Evolutionary conservation across 139 green algal species (phyloP).

Genomic region (Closterium sp.): DNA sequence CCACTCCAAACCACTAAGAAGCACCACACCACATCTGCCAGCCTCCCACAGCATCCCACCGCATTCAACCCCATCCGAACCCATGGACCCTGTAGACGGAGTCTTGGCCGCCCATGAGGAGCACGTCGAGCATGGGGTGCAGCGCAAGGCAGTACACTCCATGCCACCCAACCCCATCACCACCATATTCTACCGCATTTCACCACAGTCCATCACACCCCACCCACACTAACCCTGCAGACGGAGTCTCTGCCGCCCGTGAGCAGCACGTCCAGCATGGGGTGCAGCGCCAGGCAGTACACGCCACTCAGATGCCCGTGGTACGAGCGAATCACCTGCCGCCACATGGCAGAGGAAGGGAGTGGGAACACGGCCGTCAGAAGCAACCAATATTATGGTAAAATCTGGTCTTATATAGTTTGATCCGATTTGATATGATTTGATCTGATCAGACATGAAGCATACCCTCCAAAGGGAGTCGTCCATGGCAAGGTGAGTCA

Average conservation of each 20-base stretch:
- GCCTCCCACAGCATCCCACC: too few relatives aligned
- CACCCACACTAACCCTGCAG: conserved; percentile 60
- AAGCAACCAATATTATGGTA: too few relatives aligned
- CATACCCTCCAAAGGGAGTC: too few relatives aligned
- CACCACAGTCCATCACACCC: background rate
- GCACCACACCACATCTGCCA: background rate
- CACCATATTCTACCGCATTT: background rate
- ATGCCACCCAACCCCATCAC: conserved; percentile 67
- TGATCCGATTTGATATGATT: too few relatives aligned
- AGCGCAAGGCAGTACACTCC: conserved; percentile 90
- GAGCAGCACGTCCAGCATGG: conserved; percentile 91
- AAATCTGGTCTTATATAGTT: too few relatives aligned
- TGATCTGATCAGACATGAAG: too few relatives aligned
- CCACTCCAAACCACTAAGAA: background rate
- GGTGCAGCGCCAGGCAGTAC: conserved; percentile 92
- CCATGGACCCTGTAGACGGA: conserved; percentile 68
- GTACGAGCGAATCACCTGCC: conserved; percentile 94
- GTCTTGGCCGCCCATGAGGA: conserved; percentile 87
- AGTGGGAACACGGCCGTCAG: background rate
- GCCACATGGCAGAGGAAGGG: background rate
- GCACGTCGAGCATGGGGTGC: conserved; percentile 91
- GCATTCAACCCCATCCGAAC: background rate
- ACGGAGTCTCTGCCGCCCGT: conserved; percentile 81
- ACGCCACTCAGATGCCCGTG: conserved; percentile 97
- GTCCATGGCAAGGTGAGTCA: too few relatives aligned